Evolutionary conservation across 805 yeast species (phyloP).

Genomic region (Isabelozyma rhagii): DNA sequence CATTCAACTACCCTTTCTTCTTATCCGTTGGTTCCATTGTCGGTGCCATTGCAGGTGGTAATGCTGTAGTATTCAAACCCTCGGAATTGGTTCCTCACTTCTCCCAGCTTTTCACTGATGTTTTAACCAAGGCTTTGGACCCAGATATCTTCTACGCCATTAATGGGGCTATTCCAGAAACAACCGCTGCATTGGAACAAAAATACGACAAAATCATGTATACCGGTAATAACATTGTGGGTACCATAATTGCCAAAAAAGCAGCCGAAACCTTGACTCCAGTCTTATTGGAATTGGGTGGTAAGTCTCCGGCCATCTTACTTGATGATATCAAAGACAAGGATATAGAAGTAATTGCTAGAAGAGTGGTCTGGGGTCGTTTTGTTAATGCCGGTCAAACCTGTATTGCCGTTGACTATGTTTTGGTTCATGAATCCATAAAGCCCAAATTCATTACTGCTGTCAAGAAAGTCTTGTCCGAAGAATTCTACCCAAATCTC

Average conservation of each 20-base stretch:
- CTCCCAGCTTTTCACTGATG: slow-evolving; percentile 50
- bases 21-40: slow-evolving; percentile 63
- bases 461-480: slow-evolving; percentile 36
- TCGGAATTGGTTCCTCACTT: slow-evolving; percentile 69
- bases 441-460: slow-evolving; percentile 49
- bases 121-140: slow-evolving; percentile 54
- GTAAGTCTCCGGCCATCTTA: slow-evolving; percentile 83
- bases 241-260: slow-evolving; percentile 68
- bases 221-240: slow-evolving; percentile 80
- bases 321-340: slow-evolving; percentile 45
- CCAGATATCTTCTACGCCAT: slow-evolving; percentile 58
- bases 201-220: slow-evolving; percentile 80
- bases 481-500: slow-evolving; percentile 45
- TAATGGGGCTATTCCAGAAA: slow-evolving; percentile 68
- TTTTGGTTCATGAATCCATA: slow-evolving; percentile 59
- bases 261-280: slow-evolving; percentile 90
- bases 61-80: slow-evolving; percentile 73
- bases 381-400: slow-evolving; percentile 85
- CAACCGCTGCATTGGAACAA: slow-evolving; percentile 55
- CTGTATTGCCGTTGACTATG: slow-evolving; percentile 86
- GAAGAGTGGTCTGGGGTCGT: slow-evolving; percentile 74
- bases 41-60: slow-evolving; percentile 85
- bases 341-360: slow-evolving; percentile 45
- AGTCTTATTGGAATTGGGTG: slow-evolving; percentile 79
- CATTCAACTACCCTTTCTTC: slow-evolving; percentile 77